Percentiles rank a stretch among this genome's conserved stretches.
Evolutionary conservation across 768 basidiomycete genomes (phyloP).

Genomic region (Naganishia randhawae): DNA sequence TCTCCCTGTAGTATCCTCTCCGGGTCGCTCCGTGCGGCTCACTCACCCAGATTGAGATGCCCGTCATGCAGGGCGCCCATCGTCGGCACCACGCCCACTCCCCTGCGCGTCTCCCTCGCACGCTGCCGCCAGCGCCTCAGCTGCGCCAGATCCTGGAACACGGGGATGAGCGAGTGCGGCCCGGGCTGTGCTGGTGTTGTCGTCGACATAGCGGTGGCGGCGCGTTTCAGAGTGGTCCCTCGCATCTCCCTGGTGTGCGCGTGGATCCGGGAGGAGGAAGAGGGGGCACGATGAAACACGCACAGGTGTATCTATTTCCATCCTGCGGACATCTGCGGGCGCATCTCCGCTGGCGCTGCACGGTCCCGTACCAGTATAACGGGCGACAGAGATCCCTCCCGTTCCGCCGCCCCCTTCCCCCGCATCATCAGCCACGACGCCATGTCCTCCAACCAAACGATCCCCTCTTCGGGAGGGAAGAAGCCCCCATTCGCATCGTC

Average conservation of each 20-base stretch:
- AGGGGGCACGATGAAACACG: too few species aligned
- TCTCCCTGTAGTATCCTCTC: not conserved
- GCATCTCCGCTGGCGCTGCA: too few species aligned
- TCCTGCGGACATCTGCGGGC: too few species aligned
- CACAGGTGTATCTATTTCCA: too few species aligned
- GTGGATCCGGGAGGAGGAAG: too few species aligned
- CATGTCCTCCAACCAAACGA: slow-evolving; percentile 13
- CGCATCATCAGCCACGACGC: not conserved
- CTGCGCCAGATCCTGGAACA: slow-evolving; percentile 43
- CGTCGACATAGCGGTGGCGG: not conserved
- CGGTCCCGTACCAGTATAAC: too few species aligned
- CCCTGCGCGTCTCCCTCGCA: slow-evolving; percentile 60
- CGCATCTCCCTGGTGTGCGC: too few species aligned
- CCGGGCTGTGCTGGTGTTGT: not conserved
- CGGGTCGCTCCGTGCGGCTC: too few species aligned
- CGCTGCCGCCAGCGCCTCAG: slow-evolving; percentile 63
- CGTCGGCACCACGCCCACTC: slow-evolving; percentile 91
- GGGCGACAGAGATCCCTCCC: too few species aligned
- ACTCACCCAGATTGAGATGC: slow-evolving; percentile 77
- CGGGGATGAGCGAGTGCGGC: slow-evolving; percentile 37
- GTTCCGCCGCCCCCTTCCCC: not conserved
- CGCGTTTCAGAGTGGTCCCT: too few species aligned
- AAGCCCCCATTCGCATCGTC: slow-evolving; percentile 9
- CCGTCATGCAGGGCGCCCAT: slow-evolving; percentile 97
- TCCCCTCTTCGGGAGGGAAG: slow-evolving; percentile 2